A percentile compares a stretch with the other conserved stretches of the same genome.
Conservation (phyloP, 495 filamentous ascomycete genomes). For the Paragyromitra xinjiangensis region DNA sequence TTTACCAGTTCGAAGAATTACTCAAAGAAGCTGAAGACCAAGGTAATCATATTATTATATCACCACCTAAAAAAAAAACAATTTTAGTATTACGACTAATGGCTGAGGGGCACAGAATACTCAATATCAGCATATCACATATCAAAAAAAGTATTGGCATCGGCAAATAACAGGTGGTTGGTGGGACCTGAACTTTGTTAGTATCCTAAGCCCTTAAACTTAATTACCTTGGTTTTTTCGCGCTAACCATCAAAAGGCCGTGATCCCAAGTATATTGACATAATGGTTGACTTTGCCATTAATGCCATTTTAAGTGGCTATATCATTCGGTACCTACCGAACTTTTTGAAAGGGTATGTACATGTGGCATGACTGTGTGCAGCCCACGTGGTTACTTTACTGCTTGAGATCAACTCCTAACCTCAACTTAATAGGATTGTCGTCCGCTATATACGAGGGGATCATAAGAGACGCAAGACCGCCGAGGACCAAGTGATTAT, state of each 20-base stretch:
- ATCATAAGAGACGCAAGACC: background rate
- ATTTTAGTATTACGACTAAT: background rate
- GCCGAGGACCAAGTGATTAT: background rate
- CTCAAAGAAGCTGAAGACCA: background rate
- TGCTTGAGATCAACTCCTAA: background rate
- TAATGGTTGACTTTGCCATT: constrained; percentile 11
- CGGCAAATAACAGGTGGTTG: constrained; percentile 14
- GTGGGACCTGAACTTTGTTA: constrained; percentile 11
- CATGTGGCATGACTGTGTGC: background rate
- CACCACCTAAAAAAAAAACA: background rate
- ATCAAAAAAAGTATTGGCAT: constrained; percentile 1
- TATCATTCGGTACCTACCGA: constrained; percentile 5
- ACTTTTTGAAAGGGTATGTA: constrained; percentile 9
- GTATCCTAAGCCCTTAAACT: background rate
- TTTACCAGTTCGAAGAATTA: constrained; percentile 8
- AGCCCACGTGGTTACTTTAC: background rate
- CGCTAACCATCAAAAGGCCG: constrained; percentile 5
- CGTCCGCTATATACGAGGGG: constrained; percentile 4
- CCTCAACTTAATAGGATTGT: background rate
- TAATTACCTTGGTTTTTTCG: background rate
- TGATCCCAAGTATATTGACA: background rate
- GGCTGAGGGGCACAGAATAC: background rate
- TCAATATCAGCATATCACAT: constrained; percentile 8
- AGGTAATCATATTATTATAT: background rate
- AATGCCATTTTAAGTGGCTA: constrained; percentile 11